These are phyloP conservation scores for Geranium incanum DNA, from an alignment of 441 rosid genomes.

Conservation along the genomic window DNA sequence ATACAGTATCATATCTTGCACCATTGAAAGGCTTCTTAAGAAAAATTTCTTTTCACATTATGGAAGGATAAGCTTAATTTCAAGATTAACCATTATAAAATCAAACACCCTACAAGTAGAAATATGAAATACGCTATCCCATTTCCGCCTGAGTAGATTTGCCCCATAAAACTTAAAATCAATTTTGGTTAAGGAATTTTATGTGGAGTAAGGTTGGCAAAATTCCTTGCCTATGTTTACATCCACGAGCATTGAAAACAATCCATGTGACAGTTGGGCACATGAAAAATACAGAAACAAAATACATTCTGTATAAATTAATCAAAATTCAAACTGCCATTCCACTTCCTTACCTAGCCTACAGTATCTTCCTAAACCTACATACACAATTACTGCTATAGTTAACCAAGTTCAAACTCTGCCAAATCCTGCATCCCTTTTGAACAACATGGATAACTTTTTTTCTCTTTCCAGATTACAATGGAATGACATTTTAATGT, in stretches of 20 bases:
- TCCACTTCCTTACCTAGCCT: not conserved
- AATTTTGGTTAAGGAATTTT: not conserved
- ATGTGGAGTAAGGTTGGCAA: not conserved
- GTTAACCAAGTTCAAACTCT: not conserved
- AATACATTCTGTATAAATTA: not conserved
- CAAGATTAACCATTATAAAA: not conserved
- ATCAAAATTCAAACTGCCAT: not conserved
- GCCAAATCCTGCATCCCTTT: not conserved
- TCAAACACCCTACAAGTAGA: too few species aligned
- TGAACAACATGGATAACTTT: not conserved
- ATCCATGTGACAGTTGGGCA: not conserved
- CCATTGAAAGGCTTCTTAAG: not conserved
- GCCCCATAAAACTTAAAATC: not conserved
- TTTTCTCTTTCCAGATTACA: not conserved
- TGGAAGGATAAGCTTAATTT: not conserved
- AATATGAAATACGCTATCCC: not conserved
- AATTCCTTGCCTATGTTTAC: not conserved
- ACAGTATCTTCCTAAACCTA: not conserved
- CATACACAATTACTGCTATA: not conserved
- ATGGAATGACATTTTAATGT: not conserved
- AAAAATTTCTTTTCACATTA: not conserved
- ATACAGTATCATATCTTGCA: not conserved
- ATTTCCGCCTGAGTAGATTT: not conserved
- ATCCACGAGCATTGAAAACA: not conserved
- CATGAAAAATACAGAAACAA: not conserved